Base-by-base conservation (phyloP, 2,329 filamentous ascomycete species). In the Ascocoryne sarcoides region DNA sequence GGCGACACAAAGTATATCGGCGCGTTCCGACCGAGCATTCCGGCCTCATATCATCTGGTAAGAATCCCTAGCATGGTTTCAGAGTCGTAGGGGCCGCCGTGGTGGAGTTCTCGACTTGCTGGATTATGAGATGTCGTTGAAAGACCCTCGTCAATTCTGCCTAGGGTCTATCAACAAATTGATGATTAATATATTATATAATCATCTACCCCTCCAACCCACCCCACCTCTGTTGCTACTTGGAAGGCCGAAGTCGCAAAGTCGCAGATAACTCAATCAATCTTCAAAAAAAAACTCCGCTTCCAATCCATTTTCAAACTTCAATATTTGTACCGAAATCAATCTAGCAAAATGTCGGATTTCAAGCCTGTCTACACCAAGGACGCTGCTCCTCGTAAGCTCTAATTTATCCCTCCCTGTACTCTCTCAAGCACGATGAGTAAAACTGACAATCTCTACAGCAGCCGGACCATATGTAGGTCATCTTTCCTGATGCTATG, bases 341-440 rank as follows among this genome's bases (percentile, higher is more conserved):
- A 39, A 28, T 19, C 30, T 15, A 31, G 28, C 38, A 55, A 26
- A 49, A 60, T 60, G 58, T 43, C 56, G 39, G 56, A 59, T 5
- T 48, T 57, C 40, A 59, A 57, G 36, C 35, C 49, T 16, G 50
- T 61, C 33, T 61, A 50, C 43, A 54, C 56, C 31, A 54, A 57
- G 40, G 52, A 61, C 50, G 58, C 58, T 47, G 56, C 58, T 41
- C 51, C 50, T 44, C 57, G 57, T 60, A 55, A 50, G 56, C 32
- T 36, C 37, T 23, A 26, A 30, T 29, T 21, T 32, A 23, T 35
- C 17, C 37, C 36, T 17, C 36, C 23, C 12, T 34, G 4, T 10
- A 20, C 14, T 23, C n/a, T 19, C 21, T 19, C 4, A 30, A 29
- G 8, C 12, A 26, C 12, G 7, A 7, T 26, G 7, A 26, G 7